Conservation (phyloP, 768 basidiomycete genomes). For the Chlorophyllum brunneum region DNA sequence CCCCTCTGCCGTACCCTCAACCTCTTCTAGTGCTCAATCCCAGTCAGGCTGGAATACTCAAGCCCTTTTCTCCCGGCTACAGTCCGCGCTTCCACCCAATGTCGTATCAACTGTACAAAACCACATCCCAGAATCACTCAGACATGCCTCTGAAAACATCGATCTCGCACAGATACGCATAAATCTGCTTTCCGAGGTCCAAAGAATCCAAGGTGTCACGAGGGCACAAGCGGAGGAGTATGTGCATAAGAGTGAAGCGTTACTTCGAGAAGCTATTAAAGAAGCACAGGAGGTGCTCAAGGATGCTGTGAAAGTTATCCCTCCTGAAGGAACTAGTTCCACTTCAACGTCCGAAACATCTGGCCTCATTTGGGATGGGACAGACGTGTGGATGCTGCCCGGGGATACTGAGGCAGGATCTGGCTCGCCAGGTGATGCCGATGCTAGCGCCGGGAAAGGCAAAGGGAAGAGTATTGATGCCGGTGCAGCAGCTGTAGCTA, state of each 20-base stretch:
- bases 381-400: constrained; percentile 82
- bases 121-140: constrained; percentile 63
- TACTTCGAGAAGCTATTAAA: constrained; percentile 66
- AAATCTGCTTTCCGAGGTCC: constrained; percentile 61
- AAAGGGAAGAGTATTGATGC: constrained; percentile 29
- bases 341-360: constrained; percentile 19
- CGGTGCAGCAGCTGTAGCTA: constrained; percentile 53
- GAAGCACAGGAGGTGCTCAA: constrained; percentile 79
- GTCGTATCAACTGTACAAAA: constrained; percentile 65
- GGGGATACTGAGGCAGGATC: constrained; percentile 24
- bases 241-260: constrained; percentile 65
- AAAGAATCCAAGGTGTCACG: constrained; percentile 71
- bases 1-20: neutral
- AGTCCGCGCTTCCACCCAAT: constrained; percentile 71
- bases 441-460: constrained; percentile 14
- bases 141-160: constrained; percentile 56
- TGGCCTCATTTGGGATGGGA: constrained; percentile 75
- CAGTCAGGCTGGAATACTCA: constrained; percentile 29
- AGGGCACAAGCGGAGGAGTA: constrained; percentile 83
- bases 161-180: constrained; percentile 68
- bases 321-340: constrained; percentile 54
- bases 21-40: neutral
- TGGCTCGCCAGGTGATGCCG: constrained; percentile 12
- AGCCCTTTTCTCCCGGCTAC: constrained; percentile 64
- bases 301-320: constrained; percentile 91